Conservation (phyloP, 345 rosid genomes). For the Abelmoschus esculentus region DNA sequence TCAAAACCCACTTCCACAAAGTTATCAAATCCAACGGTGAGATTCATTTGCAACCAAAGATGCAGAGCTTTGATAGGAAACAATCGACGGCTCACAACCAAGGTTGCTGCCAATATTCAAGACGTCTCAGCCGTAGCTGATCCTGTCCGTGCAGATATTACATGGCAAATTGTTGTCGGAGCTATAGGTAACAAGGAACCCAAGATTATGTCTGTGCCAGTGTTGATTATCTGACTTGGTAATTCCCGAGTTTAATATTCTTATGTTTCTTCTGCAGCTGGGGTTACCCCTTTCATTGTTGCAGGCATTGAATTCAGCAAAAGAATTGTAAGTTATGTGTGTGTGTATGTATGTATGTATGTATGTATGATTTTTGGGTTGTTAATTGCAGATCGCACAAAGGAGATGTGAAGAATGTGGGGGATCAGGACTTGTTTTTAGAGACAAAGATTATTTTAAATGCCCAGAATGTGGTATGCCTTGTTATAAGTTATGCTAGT, state of each 20-base stretch:
- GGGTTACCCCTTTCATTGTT: conserved; percentile 61
- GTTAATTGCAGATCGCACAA: conserved; percentile 52
- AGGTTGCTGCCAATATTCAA: conserved; percentile 20
- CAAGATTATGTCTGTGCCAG: background rate
- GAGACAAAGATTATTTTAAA: conserved; percentile 25
- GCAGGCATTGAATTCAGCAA: conserved; percentile 93
- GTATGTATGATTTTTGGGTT: background rate
- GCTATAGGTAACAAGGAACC: conserved; percentile 36
- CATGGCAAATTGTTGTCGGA: conserved; percentile 27
- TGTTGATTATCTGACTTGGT: background rate
- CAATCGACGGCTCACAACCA: conserved; percentile 9
- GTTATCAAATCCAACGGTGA: conserved; percentile 24
- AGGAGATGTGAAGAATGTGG: conserved; percentile 62
- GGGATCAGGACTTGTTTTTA: conserved; percentile 68
- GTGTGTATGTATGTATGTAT: background rate
- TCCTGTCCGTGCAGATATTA: background rate
- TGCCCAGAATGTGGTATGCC: conserved; percentile 6
- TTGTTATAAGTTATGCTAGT: background rate
- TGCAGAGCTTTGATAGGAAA: conserved; percentile 9
- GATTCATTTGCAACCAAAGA: conserved; percentile 8
- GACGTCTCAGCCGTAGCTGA: conserved; percentile 9
- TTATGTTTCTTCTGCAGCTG: conserved; percentile 43
- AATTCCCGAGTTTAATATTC: background rate
- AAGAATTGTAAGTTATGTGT: conserved; percentile 27
- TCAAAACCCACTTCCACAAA: background rate